These are phyloP conservation scores for Zygosaccharomyces lentus DNA, from an alignment of 805 yeast species.

Conservation along the genomic window DNA sequence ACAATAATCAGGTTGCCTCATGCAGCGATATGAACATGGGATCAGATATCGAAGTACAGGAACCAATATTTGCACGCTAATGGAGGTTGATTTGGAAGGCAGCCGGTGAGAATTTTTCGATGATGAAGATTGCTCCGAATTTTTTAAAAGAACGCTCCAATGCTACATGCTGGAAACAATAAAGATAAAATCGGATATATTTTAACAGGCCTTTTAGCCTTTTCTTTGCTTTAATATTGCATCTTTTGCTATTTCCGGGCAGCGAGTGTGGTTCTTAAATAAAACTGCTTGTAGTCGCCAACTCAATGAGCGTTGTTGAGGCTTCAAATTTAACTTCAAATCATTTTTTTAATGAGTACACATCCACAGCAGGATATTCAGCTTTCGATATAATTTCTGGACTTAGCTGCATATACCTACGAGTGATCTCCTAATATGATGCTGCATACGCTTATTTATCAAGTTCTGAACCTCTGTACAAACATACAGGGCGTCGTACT, in stretches of 20 bases:
- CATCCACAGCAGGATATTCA: no score
- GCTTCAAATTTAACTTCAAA: background rate
- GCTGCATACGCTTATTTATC: no score
- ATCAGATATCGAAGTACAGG: background rate
- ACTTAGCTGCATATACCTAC: no score
- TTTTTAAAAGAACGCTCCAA: background rate
- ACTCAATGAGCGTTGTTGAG: no score
- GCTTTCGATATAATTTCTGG: no score
- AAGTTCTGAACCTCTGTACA: no score
- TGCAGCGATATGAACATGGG: constrained; percentile 2
- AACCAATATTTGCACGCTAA: background rate
- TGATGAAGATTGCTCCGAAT: background rate
- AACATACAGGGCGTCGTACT: no score
- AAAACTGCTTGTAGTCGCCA: no score
- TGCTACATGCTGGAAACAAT: background rate
- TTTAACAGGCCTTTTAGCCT: background rate
- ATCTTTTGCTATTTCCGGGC: background rate
- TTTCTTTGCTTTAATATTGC: background rate
- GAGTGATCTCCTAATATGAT: no score
- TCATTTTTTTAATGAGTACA: background rate
- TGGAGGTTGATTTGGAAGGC: background rate
- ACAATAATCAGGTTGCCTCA: constrained; percentile 1
- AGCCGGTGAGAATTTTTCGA: background rate
- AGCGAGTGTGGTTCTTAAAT: no score
- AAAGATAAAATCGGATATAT: background rate